Conservation (phyloP, 1,284 basidiomycete species). For the Sanghuangporus baumii region DNA sequence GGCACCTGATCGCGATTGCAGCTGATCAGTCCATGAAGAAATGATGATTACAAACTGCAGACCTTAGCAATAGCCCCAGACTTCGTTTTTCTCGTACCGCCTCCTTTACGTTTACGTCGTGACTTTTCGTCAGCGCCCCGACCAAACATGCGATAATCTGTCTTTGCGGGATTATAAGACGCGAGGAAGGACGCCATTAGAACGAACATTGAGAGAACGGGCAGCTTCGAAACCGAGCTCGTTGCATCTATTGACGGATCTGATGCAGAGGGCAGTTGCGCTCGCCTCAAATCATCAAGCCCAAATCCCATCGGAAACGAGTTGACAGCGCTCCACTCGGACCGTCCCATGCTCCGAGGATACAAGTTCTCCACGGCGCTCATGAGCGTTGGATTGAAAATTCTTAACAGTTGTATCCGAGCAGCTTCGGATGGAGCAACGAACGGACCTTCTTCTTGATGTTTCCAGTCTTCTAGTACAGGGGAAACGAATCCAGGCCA, state of each 20-base stretch:
- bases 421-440: conserved; percentile 46
- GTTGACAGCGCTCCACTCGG: conserved; percentile 51
- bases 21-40: neutral
- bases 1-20: conserved; percentile 45
- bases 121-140: conserved; percentile 63
- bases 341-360: conserved; percentile 56
- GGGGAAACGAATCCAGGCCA: conserved; percentile 78
- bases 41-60: neutral
- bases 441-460: conserved; percentile 22
- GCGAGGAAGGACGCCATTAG: conserved; percentile 81
- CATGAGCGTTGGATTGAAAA: conserved; percentile 56
- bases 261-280: conserved; percentile 19
- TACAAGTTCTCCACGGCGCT: conserved; percentile 58
- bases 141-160: conserved; percentile 80
- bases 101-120: conserved; percentile 42
- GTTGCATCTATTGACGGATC: conserved; percentile 8
- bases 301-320: conserved; percentile 34
- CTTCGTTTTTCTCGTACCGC: conserved; percentile 32
- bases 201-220: conserved; percentile 67
- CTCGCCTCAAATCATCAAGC: conserved; percentile 17
- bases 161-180: conserved; percentile 80
- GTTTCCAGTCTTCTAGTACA: conserved; percentile 47
- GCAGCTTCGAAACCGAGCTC: conserved; percentile 29
- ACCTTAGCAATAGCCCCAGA: conserved; percentile 20
- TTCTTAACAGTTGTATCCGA: conserved; percentile 53